Conservation (phyloP, 2,329 filamentous ascomycete species). For the Rachicladosporium sp. region DNA sequence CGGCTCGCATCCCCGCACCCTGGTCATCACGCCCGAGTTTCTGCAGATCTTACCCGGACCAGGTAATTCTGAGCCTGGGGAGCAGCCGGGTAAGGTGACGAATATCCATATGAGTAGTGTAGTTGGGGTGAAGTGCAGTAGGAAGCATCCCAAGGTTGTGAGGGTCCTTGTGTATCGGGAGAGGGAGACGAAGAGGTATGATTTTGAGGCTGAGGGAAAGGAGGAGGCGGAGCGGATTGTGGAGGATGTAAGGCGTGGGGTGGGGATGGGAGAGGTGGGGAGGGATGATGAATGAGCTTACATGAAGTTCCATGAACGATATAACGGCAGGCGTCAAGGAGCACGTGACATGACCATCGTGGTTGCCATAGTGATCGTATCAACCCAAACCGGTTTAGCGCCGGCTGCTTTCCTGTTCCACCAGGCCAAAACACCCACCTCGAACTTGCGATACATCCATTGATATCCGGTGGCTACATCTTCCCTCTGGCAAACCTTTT, state of each 20-base stretch:
- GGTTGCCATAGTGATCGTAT: too few species aligned
- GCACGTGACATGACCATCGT: too few species aligned
- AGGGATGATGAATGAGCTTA: too few species aligned
- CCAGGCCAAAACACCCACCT: too few species aligned
- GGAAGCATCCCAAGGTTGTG: constrained; percentile 70
- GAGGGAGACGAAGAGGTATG: constrained; percentile 67
- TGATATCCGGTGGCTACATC: too few species aligned
- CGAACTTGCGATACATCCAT: too few species aligned
- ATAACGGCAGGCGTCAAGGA: too few species aligned
- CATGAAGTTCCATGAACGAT: too few species aligned
- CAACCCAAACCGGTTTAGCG: too few species aligned
- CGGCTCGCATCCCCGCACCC: constrained; percentile 59
- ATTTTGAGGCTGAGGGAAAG: constrained; percentile 64
- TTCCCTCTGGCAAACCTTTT: too few species aligned
- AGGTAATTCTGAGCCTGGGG: constrained; percentile 22
- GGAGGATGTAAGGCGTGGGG: constrained; percentile 49
- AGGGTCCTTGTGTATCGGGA: constrained; percentile 67
- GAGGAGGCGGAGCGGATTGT: constrained; percentile 71
- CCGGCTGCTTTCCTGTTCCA: too few species aligned
- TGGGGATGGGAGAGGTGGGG: too few species aligned
- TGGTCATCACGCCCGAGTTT: constrained; percentile 76
- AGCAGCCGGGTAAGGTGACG: constrained; percentile 50
- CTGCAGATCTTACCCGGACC: constrained; percentile 62
- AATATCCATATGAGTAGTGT: constrained; percentile 75
- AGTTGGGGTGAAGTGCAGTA: constrained; percentile 67